A percentile compares a stretch with the other conserved stretches of the same genome.
Evolutionary conservation across 2,329 filamentous ascomycete species (phyloP).

Genomic region (Ilyonectria robusta): DNA sequence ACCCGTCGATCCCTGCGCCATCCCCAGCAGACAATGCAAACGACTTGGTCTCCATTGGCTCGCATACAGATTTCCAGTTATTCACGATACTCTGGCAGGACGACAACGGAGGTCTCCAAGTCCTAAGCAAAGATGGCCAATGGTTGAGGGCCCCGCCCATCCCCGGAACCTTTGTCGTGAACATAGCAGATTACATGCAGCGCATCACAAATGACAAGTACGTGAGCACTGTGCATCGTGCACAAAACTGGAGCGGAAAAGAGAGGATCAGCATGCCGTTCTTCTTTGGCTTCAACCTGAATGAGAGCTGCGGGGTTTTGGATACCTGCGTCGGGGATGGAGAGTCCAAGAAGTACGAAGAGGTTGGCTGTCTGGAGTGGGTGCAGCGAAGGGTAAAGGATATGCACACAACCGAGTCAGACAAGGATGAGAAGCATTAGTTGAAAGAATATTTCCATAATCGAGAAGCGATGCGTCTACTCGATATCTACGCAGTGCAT

Average conservation of each 20-base stretch:
- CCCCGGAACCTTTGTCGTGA: constrained; percentile 11
- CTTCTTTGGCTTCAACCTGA: constrained; percentile 2
- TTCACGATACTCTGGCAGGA: constrained; percentile 14
- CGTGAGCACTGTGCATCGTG: background rate
- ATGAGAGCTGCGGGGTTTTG: background rate
- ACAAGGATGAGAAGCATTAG: too few relatives aligned
- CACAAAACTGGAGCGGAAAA: constrained; percentile 1
- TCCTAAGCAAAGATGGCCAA: constrained; percentile 1
- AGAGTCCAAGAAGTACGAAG: too few relatives aligned
- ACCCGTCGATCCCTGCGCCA: too few relatives aligned
- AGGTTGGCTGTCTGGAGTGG: too few relatives aligned
- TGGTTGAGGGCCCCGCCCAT: constrained; percentile 3
- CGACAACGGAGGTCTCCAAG: constrained; percentile 6
- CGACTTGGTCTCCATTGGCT: constrained; percentile 4
- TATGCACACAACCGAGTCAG: too few relatives aligned
- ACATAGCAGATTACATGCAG: background rate
- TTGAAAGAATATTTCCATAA: too few relatives aligned
- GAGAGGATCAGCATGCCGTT: constrained; percentile 10
- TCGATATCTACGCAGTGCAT: too few relatives aligned
- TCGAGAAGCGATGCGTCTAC: too few relatives aligned
- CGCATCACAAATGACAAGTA: too few relatives aligned
- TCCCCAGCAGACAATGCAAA: too few relatives aligned
- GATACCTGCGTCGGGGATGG: too few relatives aligned
- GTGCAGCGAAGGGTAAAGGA: too few relatives aligned
- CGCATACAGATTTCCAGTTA: constrained; percentile 11